These are phyloP conservation scores for Pouteria glomerata DNA, from an alignment of 148 eudicot species.

Conservation along the genomic window DNA sequence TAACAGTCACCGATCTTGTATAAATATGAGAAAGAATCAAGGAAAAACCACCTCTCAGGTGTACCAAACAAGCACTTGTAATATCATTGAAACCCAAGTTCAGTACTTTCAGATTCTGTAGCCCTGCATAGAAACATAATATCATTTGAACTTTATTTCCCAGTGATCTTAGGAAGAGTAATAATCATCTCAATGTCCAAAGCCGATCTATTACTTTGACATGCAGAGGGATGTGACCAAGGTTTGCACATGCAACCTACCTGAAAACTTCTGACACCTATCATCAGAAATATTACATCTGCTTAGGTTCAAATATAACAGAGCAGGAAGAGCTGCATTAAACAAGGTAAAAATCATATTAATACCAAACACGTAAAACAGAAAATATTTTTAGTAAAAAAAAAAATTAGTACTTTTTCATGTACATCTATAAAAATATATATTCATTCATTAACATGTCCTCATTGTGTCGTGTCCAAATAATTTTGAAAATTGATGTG, in stretches of 20 bases:
- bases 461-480: too few species aligned
- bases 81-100: slow-evolving; percentile 89
- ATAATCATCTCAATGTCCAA: background rate
- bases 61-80: slow-evolving; percentile 65
- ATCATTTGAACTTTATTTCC: too few species aligned
- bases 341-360: slow-evolving; percentile 3
- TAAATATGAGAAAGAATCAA: background rate
- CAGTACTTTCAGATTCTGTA: slow-evolving; percentile 63
- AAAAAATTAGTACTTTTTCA: background rate
- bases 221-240: background rate
- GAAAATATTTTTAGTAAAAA: background rate
- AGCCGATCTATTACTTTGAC: background rate
- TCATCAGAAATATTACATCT: slow-evolving; percentile 73
- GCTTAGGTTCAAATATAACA: slow-evolving; percentile 77
- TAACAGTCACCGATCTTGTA: background rate
- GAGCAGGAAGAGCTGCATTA: slow-evolving; percentile 67
- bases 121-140: slow-evolving; percentile 45
- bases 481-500: too few species aligned
- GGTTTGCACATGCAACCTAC: slow-evolving; percentile 31
- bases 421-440: background rate
- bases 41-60: slow-evolving; percentile 62
- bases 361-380: background rate
- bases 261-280: slow-evolving; percentile 74
- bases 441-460: too few species aligned
- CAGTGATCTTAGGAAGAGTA: background rate